phyloP scores from a whole-genome alignment of 2,329 filamentous ascomycete species.

The Fusarium sp. region DNA sequence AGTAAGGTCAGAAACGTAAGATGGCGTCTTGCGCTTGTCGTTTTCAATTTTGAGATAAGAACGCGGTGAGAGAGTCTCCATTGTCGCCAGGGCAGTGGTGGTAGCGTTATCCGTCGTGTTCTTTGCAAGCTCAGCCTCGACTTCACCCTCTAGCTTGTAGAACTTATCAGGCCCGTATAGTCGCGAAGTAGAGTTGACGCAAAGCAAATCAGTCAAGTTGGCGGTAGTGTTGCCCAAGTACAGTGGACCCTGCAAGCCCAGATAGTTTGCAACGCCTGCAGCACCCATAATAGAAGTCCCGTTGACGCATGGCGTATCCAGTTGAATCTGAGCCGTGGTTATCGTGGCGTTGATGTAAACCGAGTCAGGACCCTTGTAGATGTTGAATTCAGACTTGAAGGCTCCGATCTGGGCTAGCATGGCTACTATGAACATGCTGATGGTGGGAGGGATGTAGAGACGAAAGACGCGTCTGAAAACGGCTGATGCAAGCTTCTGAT shows the following conservation, averaged over 20 bases:
- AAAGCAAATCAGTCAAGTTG: slow-evolving; percentile 48
- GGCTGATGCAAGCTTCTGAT: slow-evolving; percentile 52
- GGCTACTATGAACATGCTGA: slow-evolving; percentile 56
- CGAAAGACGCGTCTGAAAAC: slow-evolving; percentile 55
- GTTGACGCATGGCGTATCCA: slow-evolving; percentile 45
- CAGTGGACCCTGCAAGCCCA: slow-evolving; percentile 45
- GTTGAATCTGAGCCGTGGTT: slow-evolving; percentile 35
- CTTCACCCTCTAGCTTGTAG: slow-evolving; percentile 43
- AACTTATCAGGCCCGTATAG: slow-evolving; percentile 47
- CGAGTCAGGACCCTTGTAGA: slow-evolving; percentile 55
- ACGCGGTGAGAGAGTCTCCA: slow-evolving; percentile 3
- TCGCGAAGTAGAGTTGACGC: slow-evolving; percentile 49
- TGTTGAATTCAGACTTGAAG: slow-evolving; percentile 51
- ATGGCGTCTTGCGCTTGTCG: slow-evolving; percentile 3
- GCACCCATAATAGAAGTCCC: slow-evolving; percentile 45
- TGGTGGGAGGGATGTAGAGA: slow-evolving; percentile 55
- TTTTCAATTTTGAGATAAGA: slow-evolving; percentile 8
- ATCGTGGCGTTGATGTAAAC: slow-evolving; percentile 55
- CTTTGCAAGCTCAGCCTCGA: slow-evolving; percentile 27
- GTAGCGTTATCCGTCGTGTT: slow-evolving; percentile 16
- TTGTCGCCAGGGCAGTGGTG: neutral
- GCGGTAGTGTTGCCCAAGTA: slow-evolving; percentile 50
- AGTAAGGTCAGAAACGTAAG: neutral
- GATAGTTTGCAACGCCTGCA: slow-evolving; percentile 44
- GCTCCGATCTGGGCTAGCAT: slow-evolving; percentile 53